Evolutionary conservation across 768 basidiomycete genomes (phyloP), one percentile per base, ranked within the genome.

Genomic region (Pholiota molesta): DNA sequence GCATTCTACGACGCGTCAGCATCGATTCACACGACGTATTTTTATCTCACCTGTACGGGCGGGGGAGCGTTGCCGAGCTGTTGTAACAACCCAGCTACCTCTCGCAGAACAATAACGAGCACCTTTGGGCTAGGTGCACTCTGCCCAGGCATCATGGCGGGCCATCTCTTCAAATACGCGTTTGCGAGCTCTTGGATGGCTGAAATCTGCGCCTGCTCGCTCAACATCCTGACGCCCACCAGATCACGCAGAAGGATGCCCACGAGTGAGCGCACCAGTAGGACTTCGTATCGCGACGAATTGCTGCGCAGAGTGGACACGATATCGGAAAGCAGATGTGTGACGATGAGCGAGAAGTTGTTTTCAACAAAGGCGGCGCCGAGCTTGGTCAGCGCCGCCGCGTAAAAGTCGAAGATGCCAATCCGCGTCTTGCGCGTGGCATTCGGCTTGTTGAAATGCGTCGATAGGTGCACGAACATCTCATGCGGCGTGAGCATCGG

Each of bases 41-140:
- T 17, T 9, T 21, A 35, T 44, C 77, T 59, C 63, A 87, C 91
- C 82, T 95, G 93, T 2, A 97, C 91, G 2, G 90, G 90, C 55
- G 91, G 87, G 3, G 95, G 95, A 0, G 95, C 92, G 73, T 95
- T 97, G 0, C 97, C 97, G 28, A 98, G 83, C 66, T 95, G 93
- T 61, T 91, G 90, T 16, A 99, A 74, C 17, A 99, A 75, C 0
- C 91, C 92, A 0, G 94, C 89, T 21, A 94, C 88, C 73, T 99
- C 96, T 57, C 88, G 82, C 21, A 98, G 78, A 6, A 86, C 88
- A 31, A 96, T 81, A 1, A 87, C 83, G 6, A 98, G 79, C 1
- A 92, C 85, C 1, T 85, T 71, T 6, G 91, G 83, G 37, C 76
- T 78, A 0, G 95, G 92, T 0, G 89, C 84, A 19, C 78, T 77